Base-by-base conservation (phyloP, 768 basidiomycete genomes). In the Mycena venus region DNA sequence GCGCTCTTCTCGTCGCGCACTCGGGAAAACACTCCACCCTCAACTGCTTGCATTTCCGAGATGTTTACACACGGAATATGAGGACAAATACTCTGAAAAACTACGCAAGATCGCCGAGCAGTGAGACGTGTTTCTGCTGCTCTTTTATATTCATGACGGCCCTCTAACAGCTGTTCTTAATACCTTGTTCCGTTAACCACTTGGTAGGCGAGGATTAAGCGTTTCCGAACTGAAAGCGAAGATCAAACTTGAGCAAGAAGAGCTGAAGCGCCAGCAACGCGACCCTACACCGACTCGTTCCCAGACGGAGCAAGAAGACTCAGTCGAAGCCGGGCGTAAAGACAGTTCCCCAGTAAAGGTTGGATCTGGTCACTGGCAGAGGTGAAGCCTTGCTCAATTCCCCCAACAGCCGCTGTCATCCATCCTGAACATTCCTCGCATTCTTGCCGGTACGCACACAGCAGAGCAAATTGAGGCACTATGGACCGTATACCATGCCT, bases 401-500 rank as follows among this genome's bases (percentile, higher is more conserved):
- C 60, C 55, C 61, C 62, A 25, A 23, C 78, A 99, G 98, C 93
- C 96, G 12, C 88, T 99, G 25, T 90, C 92, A 4, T 91, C 89
- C 11, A 93, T 98, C 73, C 85, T 99, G 77, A 96, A 98, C 82
- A 81, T 97, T 15, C 85, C 91, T 23, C 90, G 91, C 65, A 83
- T 97, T 27, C 78, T 95, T 69, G 85, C 89, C 29, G 88, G 89
- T 12, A 90, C 94, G 0, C 94, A 96, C 80, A 92, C 94, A 3
- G 68, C 91, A 7, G 89, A 90, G 12, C 94, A 95, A 80, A 89
- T 99, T 78, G 89, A 93, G 4, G 88, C 92, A 0, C 87, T 99
- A 0, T 99, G 98, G 98, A 95, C 91, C 4, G 89, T 94, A 0
- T 99, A 97, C 79, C 97, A 99, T 81, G 89, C 91, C 17, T 91